Percentiles rank a stretch among this genome's conserved stretches.
These are phyloP conservation scores for Dendrostoma leiphaemia DNA, from an alignment of 2,329 filamentous ascomycete species.

Conservation along the genomic window DNA sequence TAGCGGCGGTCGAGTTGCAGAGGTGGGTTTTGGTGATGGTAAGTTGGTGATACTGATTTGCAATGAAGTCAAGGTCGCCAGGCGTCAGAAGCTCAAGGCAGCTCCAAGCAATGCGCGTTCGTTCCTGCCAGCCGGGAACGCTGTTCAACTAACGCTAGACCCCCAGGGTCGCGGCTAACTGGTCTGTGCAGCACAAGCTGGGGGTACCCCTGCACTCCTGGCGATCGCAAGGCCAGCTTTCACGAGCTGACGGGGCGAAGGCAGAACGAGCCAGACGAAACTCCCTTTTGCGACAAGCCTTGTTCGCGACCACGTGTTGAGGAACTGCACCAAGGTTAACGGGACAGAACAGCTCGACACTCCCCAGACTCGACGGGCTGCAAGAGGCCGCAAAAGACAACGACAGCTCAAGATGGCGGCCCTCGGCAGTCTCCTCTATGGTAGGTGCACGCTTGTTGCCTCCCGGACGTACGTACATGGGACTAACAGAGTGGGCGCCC, in stretches of 20 bases:
- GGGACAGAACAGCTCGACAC: not conserved
- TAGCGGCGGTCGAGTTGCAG: not conserved
- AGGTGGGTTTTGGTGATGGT: conserved; percentile 2
- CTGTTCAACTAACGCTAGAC: not conserved
- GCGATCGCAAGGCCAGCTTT: not conserved
- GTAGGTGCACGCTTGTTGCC: too few species aligned
- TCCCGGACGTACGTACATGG: too few species aligned
- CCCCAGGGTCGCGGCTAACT: not conserved
- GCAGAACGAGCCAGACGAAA: too few species aligned
- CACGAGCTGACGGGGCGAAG: too few species aligned
- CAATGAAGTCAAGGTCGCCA: conserved; percentile 9
- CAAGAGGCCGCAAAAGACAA: conserved; percentile 6
- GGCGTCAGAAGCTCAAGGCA: conserved; percentile 20
- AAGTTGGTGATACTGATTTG: conserved; percentile 1
- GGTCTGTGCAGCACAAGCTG: not conserved
- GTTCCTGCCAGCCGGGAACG: conserved; percentile 16
- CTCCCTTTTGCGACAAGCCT: not conserved
- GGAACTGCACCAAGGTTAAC: not conserved
- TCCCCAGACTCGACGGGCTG: conserved; percentile 1
- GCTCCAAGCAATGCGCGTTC: conserved; percentile 19
- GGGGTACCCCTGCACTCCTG: not conserved
- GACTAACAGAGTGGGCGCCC: not conserved
- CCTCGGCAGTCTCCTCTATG: conserved; percentile 71
- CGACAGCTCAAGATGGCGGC: conserved; percentile 67
- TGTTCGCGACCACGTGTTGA: not conserved